Evolutionary conservation across 768 basidiomycete genomes (phyloP), one percentile per base, ranked within the genome.

Genomic region (Phlebiopsis flavidoalba): DNA sequence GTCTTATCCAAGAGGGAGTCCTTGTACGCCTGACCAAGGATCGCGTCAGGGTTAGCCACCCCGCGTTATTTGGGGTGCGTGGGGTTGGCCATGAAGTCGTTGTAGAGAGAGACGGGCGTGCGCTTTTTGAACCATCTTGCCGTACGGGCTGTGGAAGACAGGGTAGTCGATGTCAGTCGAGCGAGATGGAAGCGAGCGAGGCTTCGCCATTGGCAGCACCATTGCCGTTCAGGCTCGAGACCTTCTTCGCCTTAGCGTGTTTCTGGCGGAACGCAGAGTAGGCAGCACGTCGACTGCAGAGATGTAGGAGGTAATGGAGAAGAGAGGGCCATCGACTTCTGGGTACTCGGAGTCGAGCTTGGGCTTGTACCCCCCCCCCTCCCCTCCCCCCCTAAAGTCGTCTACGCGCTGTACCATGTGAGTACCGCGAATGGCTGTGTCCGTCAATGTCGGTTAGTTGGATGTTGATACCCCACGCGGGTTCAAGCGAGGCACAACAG

Each of bases 361-460:
- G 52, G 97, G 97, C 80, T 99, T 99, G 88, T 97, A 99, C n/a
- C n/a, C n/a, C n/a, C n/a, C n/a, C n/a, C n/a, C n/a, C n/a, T n/a
- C n/a, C n/a, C n/a, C n/a, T n/a, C n/a, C n/a, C n/a, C n/a, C n/a
- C n/a, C n/a, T n/a, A 6, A 31, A 31, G 75, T 98, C 98, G 77
- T 99, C 97, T 75, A 96, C 98, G 0, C 89, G 93, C 79, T 99
- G 96, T 63, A 89, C 89, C 91, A 98, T 98, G 80, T 95, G 92
- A 54, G 87, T 93, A 24, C 95, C 96, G 75, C 98, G 97, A 65
- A 94, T 83, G 67, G 96, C 96, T 98, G 72, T 8, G 71, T 61
- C 31, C 5, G 46, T 58, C 40, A 43, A 12, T 56, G 22, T 51
- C 11, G 54, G 52, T 26, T 31, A 21, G 47, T 53, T n/a, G n/a